Evolutionary conservation across 2,329 filamentous ascomycete species (phyloP), one percentile per base, ranked within the genome.

Genomic region (Mollisiaceae sp.): DNA sequence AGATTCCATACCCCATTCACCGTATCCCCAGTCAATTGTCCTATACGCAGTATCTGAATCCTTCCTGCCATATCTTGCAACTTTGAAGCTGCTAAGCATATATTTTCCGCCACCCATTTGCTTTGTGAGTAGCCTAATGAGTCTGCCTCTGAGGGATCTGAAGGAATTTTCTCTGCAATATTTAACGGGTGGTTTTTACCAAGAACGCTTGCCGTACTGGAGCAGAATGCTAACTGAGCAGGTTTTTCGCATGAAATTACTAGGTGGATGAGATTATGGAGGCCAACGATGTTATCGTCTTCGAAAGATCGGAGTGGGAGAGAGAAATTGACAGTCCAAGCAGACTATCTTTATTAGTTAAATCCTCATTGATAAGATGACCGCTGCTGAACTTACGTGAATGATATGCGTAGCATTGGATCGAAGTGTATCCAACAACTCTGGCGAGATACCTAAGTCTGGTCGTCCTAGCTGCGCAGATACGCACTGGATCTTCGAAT

Each of bases 261-360:
- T 8, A 86, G 75, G 56, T 79, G 74, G 41, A 87, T 74, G 0
- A 88, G 75, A 67, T 86, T 81, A 11, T 75, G 76, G 12, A 85
- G 75, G 35, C 80, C 82, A 4, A 78, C 76, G 38, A 89, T 82
- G 68, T 83, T 82, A 67, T 85, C 82, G 45, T 79, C 35, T 24
- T 52, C 81, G 70, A 89, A 90, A 65, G 82, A 85, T 45, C 76
- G 76, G 0, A 90, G 78, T 4, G 82, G 80, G 61, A 87, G 78
- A 32, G 82, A 83, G 77, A 90, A 90, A 75, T 90, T 89, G 20
- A 90, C 88, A 1, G 83, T 80, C 88, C 88, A 90, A 22, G 87
- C 87, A 24, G 71, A 68, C 72, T 74, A 12, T 56, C 14, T 24
- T 20, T 39, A n/a, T 6, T 38, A 32, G 32, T 61, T 36, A 41